phyloP scores from a whole-genome alignment of 2,329 filamentous ascomycete genomes.

The Pyricularia pennisetigena region DNA sequence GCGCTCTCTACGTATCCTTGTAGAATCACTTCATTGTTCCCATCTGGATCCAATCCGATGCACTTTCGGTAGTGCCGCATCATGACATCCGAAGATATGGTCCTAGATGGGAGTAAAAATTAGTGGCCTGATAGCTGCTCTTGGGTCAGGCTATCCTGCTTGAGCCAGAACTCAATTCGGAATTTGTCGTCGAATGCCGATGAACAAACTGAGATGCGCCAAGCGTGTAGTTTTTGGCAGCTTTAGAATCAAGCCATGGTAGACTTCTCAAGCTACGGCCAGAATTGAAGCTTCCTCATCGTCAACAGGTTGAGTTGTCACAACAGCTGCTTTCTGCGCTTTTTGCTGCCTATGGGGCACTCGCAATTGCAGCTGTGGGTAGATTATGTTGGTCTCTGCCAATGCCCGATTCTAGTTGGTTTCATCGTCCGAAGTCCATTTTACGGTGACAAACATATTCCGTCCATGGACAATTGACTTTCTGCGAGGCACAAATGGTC shows the following conservation, averaged over 20 bases:
- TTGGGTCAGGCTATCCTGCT: neutral
- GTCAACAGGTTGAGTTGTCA: neutral
- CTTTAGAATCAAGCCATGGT: neutral
- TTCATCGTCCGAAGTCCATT: neutral
- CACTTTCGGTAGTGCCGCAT: neutral
- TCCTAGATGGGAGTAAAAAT: neutral
- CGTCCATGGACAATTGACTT: neutral
- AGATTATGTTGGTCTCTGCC: neutral
- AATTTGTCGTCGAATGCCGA: neutral
- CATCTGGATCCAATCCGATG: neutral
- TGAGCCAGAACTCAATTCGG: neutral
- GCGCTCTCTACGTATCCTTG: neutral
- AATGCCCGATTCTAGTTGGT: neutral
- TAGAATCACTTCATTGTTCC: neutral
- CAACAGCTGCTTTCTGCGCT: neutral
- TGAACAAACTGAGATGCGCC: neutral
- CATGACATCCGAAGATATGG: neutral
- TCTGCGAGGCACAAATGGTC: neutral
- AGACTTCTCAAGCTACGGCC: neutral
- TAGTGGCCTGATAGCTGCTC: neutral
- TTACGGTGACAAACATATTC: neutral
- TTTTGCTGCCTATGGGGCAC: neutral
- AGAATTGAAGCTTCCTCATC: neutral
- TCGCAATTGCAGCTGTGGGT: neutral
- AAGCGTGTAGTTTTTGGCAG: neutral